Percentiles rank a stretch among this genome's conserved stretches.
Conservation (phyloP, 805 yeast genomes). For the Kodamaea sagamina region DNA sequence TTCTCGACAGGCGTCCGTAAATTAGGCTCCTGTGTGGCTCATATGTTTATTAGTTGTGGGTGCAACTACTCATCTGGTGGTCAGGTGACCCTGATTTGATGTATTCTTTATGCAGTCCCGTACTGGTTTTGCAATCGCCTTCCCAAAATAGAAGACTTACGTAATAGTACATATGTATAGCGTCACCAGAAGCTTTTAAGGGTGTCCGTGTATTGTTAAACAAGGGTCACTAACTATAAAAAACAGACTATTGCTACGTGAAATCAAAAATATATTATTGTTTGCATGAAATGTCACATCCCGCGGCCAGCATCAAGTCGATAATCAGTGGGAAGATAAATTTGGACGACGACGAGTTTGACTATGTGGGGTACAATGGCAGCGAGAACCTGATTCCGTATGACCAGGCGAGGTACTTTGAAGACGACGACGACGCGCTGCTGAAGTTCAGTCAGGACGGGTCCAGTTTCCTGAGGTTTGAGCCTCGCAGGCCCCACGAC, state of each 20-base stretch:
- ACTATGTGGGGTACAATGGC: conserved; percentile 17
- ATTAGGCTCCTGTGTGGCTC: background rate
- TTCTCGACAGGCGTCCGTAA: background rate
- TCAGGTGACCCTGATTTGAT: background rate
- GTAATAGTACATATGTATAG: background rate
- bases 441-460: conserved; percentile 18
- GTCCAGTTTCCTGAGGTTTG: conserved; percentile 5
- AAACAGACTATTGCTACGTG: background rate
- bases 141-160: background rate
- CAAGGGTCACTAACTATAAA: conserved; percentile 4
- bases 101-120: conserved; percentile 1
- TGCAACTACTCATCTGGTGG: too few relatives aligned
- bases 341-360: conserved; percentile 26
- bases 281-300: conserved; percentile 35
- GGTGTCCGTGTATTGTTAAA: background rate
- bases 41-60: too few relatives aligned
- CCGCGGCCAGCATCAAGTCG: conserved; percentile 45
- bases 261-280: background rate
- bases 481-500: conserved; percentile 2
- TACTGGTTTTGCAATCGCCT: background rate
- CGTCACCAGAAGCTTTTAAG: conserved; percentile 5
- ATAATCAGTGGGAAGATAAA: conserved; percentile 38
- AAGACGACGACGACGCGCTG: conserved; percentile 16
- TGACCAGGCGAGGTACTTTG: conserved; percentile 1
- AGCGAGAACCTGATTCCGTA: conserved; percentile 6